Evolutionary conservation across 2,329 filamentous ascomycete species (phyloP).

Genomic region (Neurospora sp.): DNA sequence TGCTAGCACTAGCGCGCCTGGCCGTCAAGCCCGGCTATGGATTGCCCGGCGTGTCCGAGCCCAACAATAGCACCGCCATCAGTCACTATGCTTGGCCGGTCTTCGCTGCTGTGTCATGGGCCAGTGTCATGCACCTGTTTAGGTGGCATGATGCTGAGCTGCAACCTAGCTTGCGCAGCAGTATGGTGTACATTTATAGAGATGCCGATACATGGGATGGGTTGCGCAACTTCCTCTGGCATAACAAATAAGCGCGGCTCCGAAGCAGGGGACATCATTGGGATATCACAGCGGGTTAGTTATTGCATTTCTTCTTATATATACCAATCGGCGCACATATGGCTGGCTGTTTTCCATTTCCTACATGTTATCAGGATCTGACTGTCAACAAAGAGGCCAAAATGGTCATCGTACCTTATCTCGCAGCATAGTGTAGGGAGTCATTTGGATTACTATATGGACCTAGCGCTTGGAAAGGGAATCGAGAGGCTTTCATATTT

Average conservation of each 20-base stretch:
- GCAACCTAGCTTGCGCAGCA: constrained; percentile 82
- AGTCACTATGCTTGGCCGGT: constrained; percentile 76
- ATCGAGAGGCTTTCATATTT: neutral
- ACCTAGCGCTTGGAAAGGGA: neutral
- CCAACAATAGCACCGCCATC: constrained; percentile 40
- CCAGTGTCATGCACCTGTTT: constrained; percentile 90
- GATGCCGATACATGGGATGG: constrained; percentile 88
- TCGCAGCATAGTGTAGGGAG: neutral
- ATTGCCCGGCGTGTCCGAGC: constrained; percentile 39
- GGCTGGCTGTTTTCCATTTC: neutral
- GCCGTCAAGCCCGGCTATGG: constrained; percentile 57
- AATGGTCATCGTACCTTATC: neutral
- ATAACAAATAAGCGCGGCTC: constrained; percentile 54
- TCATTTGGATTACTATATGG: neutral
- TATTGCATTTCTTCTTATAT: neutral
- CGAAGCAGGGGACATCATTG: neutral
- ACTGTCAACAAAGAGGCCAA: neutral
- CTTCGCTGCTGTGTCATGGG: constrained; percentile 89
- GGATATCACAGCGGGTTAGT: neutral
- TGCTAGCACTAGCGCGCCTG: constrained; percentile 74
- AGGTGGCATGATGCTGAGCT: constrained; percentile 83
- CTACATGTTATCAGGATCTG: neutral
- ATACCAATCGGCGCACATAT: neutral
- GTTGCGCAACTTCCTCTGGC: constrained; percentile 72
- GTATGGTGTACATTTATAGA: constrained; percentile 95